phyloP scores from a whole-genome alignment of 805 yeast species.

The Schwanniomyces vanrijiae region DNA sequence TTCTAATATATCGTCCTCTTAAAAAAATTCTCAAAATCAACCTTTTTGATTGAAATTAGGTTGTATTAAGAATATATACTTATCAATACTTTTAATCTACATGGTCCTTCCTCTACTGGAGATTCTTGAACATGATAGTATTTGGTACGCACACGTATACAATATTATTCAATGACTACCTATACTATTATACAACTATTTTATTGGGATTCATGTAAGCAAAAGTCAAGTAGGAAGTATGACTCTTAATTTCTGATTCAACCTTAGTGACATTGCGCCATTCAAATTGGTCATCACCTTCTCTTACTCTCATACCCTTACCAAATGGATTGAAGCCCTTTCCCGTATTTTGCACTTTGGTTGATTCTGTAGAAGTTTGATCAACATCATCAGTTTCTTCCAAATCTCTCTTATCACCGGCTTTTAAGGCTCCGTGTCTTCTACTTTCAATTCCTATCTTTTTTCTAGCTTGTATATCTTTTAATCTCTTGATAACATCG shows the following conservation, averaged over 20 bases:
- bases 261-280: slow-evolving; percentile 86
- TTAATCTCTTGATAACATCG: slow-evolving; percentile 73
- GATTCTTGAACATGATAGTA: neutral
- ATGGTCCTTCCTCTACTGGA: neutral
- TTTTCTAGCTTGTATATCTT: slow-evolving; percentile 73
- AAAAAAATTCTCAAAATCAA: neutral
- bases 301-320: slow-evolving; percentile 76
- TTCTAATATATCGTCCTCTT: neutral
- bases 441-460: slow-evolving; percentile 61
- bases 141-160: slow-evolving; percentile 4
- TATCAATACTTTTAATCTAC: neutral
- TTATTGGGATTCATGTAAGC: slow-evolving; percentile 50
- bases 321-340: slow-evolving; percentile 90
- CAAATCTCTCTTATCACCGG: slow-evolving; percentile 24
- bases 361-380: slow-evolving; percentile 10
- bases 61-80: neutral
- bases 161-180: neutral
- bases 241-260: slow-evolving; percentile 86
- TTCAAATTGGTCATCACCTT: slow-evolving; percentile 77
- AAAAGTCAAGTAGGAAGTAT: slow-evolving; percentile 91
- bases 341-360: slow-evolving; percentile 37
- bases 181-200: slow-evolving; percentile 5
- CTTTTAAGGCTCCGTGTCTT: slow-evolving; percentile 36
- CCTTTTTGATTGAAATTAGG: neutral
- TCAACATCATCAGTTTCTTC: slow-evolving; percentile 18